phyloP scores from a whole-genome alignment of 306 rosid species.

The Macrotyloma uniflorum region DNA sequence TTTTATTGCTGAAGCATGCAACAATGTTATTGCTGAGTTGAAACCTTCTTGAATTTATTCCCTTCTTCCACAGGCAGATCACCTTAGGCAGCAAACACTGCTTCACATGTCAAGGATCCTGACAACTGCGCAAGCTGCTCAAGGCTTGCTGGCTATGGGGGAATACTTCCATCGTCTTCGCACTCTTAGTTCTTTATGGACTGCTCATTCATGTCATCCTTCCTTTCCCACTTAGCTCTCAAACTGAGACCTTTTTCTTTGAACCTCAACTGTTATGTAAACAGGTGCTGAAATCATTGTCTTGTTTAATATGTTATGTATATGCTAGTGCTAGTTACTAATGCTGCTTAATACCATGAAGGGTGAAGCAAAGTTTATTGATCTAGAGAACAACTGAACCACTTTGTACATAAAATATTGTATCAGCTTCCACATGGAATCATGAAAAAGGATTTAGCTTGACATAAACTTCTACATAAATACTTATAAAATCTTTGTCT shows the following conservation, averaged over 20 bases:
- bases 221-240: conserved; percentile 25
- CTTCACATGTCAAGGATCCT: conserved; percentile 65
- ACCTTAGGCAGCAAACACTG: conserved; percentile 74
- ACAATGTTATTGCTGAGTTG: not conserved
- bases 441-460: conserved; percentile 1
- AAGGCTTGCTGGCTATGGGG: conserved; percentile 66
- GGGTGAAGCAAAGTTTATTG: conserved; percentile 7
- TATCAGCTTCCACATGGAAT: not conserved
- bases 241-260: conserved; percentile 2
- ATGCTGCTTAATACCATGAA: not conserved
- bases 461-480: no score
- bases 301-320: conserved; percentile 4
- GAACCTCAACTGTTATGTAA: not conserved
- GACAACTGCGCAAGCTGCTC: conserved; percentile 61
- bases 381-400: conserved; percentile 20
- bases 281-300: not conserved
- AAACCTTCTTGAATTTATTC: conserved; percentile 23
- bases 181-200: conserved; percentile 73
- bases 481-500: no score
- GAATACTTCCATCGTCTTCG: conserved; percentile 81
- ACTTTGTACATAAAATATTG: conserved; percentile 36
- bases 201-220: conserved; percentile 56
- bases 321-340: not conserved
- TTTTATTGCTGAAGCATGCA: not conserved
- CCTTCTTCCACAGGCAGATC: conserved; percentile 69